Conservation (phyloP, 106 monocot genomes). For the Xerophyta viscosa region DNA sequence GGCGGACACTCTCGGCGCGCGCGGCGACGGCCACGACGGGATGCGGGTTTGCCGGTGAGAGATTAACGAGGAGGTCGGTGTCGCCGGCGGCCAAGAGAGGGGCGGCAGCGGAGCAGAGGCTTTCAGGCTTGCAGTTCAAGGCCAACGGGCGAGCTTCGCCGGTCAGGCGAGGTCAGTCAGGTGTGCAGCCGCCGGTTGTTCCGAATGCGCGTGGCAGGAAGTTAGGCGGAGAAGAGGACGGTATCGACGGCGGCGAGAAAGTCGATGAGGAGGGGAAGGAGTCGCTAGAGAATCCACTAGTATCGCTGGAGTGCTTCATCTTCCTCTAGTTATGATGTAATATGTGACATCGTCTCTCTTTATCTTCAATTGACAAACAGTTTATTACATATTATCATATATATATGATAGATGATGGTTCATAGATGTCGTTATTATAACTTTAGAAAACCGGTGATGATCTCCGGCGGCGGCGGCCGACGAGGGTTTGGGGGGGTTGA, state of each 20-base stretch:
- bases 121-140: background rate
- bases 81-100: conserved; percentile 27
- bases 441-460: background rate
- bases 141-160: conserved; percentile 4
- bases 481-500: background rate
- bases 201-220: background rate
- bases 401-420: background rate
- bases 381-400: background rate
- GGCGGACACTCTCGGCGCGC: conserved; percentile 1
- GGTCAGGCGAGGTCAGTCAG: background rate
- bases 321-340: conserved; percentile 41
- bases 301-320: conserved; percentile 60
- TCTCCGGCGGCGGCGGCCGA: background rate
- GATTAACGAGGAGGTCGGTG: conserved; percentile 29
- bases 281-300: conserved; percentile 45
- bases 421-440: background rate
- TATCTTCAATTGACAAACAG: background rate
- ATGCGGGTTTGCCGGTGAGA: conserved; percentile 12
- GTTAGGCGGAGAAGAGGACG: background rate
- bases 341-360: background rate
- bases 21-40: background rate
- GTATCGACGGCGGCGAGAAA: background rate
- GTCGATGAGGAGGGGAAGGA: conserved; percentile 17
- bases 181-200: background rate
- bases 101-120: conserved; percentile 3